These are phyloP conservation scores for Cordyceps militaris DNA, from an alignment of 2,329 filamentous ascomycete genomes.

Conservation along the genomic window DNA sequence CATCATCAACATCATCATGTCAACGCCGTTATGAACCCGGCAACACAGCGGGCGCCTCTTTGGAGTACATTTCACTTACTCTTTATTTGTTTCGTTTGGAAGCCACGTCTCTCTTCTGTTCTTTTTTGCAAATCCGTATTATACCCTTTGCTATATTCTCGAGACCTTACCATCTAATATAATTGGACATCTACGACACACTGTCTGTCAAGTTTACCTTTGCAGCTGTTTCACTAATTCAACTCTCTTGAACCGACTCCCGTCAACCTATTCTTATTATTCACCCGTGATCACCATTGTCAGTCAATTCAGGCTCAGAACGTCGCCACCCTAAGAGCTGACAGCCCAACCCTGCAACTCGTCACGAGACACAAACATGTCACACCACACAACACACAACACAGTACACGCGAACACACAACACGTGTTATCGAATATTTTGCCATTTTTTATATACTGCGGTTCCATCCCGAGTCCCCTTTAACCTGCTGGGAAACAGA, in stretches of 20 bases:
- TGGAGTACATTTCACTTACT: not conserved
- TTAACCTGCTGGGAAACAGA: slow-evolving; percentile 10
- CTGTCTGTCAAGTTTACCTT: too few species aligned
- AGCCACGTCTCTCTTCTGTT: not conserved
- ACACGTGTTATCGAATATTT: slow-evolving; percentile 8
- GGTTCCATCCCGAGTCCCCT: slow-evolving; percentile 12
- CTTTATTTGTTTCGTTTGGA: not conserved
- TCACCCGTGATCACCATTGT: not conserved
- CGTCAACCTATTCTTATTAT: not conserved
- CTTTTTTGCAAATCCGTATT: not conserved
- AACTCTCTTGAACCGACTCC: too few species aligned
- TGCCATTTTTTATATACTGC: slow-evolving; percentile 17
- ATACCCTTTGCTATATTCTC: not conserved
- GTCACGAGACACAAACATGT: not conserved
- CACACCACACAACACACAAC: not conserved
- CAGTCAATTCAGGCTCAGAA: not conserved
- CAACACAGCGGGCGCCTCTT: not conserved
- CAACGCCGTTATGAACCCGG: not conserved
- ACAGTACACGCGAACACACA: not conserved
- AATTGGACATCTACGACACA: not conserved
- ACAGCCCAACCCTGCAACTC: not conserved
- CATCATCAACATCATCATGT: not conserved
- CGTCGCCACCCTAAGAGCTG: not conserved
- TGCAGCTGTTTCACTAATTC: too few species aligned
- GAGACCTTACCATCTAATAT: not conserved